phyloP scores from a whole-genome alignment of 768 basidiomycete genomes.

The Amanita inopinata region DNA sequence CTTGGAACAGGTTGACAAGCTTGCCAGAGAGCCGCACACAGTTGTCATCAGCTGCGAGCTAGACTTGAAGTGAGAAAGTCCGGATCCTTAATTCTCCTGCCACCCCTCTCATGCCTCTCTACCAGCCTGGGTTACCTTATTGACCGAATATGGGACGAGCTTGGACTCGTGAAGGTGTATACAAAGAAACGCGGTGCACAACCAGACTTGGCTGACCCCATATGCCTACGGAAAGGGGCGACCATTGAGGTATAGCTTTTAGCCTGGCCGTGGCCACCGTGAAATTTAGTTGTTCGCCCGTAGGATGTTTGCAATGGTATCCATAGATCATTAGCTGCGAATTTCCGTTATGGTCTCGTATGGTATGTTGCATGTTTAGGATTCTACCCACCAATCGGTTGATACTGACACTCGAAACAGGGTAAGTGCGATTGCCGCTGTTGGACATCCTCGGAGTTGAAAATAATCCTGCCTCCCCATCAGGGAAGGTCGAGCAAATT shows the following conservation, averaged over 20 bases:
- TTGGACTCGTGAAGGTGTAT: constrained; percentile 84
- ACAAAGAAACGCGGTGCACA: constrained; percentile 96
- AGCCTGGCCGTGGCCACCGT: background rate
- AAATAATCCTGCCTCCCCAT: background rate
- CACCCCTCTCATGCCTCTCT: constrained; percentile 6
- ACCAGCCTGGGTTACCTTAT: constrained; percentile 62
- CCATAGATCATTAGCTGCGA: constrained; percentile 78
- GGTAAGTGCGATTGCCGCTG: background rate
- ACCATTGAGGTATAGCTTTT: constrained; percentile 65
- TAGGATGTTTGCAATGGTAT: constrained; percentile 89
- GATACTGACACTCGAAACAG: background rate
- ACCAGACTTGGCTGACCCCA: constrained; percentile 86
- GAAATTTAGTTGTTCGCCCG: background rate
- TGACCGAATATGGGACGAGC: constrained; percentile 70
- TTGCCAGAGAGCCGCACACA: constrained; percentile 72
- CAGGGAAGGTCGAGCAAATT: constrained; percentile 94
- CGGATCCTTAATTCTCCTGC: background rate
- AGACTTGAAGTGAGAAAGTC: constrained; percentile 63
- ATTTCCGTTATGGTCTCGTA: constrained; percentile 91
- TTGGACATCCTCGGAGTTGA: no score
- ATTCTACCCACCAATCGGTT: constrained; percentile 1
- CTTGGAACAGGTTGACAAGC: constrained; percentile 72
- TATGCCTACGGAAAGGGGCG: constrained; percentile 84
- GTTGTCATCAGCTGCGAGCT: constrained; percentile 97
- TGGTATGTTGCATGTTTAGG: constrained; percentile 44